phyloP scores from a whole-genome alignment of 2,329 filamentous ascomycete species.

The Sphaerostilbella broomeana region DNA sequence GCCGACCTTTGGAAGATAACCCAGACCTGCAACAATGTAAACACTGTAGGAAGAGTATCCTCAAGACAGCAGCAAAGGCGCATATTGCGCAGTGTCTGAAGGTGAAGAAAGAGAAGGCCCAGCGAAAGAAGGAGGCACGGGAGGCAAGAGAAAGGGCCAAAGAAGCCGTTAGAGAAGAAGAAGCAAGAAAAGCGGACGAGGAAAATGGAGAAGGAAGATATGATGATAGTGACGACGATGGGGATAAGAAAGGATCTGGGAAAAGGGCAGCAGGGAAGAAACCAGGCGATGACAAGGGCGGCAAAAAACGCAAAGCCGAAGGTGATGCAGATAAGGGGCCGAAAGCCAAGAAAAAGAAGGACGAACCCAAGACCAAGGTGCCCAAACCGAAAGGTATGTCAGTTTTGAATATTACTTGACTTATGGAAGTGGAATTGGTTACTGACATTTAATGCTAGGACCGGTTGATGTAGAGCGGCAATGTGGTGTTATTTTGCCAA shows the following conservation, averaged over 20 bases:
- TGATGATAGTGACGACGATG: constrained; percentile 42
- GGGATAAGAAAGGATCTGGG: constrained; percentile 37
- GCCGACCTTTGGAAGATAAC: constrained; percentile 72
- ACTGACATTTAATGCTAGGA: constrained; percentile 34
- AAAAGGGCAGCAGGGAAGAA: constrained; percentile 67
- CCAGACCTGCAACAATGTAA: constrained; percentile 82
- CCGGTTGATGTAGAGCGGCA: constrained; percentile 92
- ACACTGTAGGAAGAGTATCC: constrained; percentile 84
- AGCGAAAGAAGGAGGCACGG: constrained; percentile 67
- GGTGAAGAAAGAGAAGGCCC: constrained; percentile 75
- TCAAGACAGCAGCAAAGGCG: constrained; percentile 65
- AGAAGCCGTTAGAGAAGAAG: constrained; percentile 53
- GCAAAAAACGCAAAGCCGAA: constrained; percentile 74
- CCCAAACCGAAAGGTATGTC: constrained; percentile 70
- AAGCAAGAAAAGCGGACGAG: constrained; percentile 45
- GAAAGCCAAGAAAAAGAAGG: constrained; percentile 91
- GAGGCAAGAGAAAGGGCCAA: constrained; percentile 63
- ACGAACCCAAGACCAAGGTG: constrained; percentile 76
- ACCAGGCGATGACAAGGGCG: constrained; percentile 57
- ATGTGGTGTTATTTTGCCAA: constrained; percentile 80
- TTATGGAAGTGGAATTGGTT: not conserved
- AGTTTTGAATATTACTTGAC: not conserved
- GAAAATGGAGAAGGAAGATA: constrained; percentile 43
- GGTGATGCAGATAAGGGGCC: constrained; percentile 72
- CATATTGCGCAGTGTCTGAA: constrained; percentile 81